These are phyloP conservation scores for Alternaria sp. DNA, from an alignment of 2,329 filamentous ascomycete genomes.

Conservation along the genomic window DNA sequence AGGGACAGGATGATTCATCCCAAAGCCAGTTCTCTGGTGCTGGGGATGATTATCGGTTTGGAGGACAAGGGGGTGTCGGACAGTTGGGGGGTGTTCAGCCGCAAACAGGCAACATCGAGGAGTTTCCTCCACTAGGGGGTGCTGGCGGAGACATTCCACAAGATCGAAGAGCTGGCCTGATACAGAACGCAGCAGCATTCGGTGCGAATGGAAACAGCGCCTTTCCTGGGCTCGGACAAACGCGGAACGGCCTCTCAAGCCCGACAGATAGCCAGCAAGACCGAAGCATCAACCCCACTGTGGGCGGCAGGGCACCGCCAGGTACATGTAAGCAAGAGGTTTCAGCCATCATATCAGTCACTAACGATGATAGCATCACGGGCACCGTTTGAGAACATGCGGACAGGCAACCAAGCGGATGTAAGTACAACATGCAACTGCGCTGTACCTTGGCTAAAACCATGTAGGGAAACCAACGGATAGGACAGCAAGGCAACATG, in stretches of 20 bases:
- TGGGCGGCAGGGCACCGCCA: slow-evolving; percentile 38
- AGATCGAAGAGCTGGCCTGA: slow-evolving; percentile 58
- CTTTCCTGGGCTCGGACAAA: slow-evolving; percentile 53
- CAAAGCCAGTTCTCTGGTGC: slow-evolving; percentile 60
- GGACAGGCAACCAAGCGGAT: slow-evolving; percentile 45
- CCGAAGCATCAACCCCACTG: slow-evolving; percentile 36
- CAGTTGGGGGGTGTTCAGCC: slow-evolving; percentile 59
- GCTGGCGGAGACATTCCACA: slow-evolving; percentile 59
- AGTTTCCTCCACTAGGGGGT: slow-evolving; percentile 66
- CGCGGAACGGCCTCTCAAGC: slow-evolving; percentile 52
- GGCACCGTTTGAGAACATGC: slow-evolving; percentile 42
- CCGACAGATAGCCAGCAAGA: slow-evolving; percentile 48
- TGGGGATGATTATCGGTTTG: slow-evolving; percentile 64
- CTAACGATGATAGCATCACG: slow-evolving; percentile 33
- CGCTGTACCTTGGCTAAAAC: slow-evolving; percentile 11
- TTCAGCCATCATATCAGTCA: background rate
- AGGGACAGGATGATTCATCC: slow-evolving; percentile 49
- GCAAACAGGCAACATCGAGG: slow-evolving; percentile 64
- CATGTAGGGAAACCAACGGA: slow-evolving; percentile 31
- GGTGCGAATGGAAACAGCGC: slow-evolving; percentile 45
- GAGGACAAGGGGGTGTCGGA: slow-evolving; percentile 61
- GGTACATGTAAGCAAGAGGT: slow-evolving; percentile 25
- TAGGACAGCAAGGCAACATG: slow-evolving; percentile 37
- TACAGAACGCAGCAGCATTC: slow-evolving; percentile 58
- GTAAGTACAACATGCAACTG: background rate